Evolutionary conservation across 768 basidiomycete genomes (phyloP), one percentile per base, ranked within the genome.

Genomic region (Pisolithus microcarpus): DNA sequence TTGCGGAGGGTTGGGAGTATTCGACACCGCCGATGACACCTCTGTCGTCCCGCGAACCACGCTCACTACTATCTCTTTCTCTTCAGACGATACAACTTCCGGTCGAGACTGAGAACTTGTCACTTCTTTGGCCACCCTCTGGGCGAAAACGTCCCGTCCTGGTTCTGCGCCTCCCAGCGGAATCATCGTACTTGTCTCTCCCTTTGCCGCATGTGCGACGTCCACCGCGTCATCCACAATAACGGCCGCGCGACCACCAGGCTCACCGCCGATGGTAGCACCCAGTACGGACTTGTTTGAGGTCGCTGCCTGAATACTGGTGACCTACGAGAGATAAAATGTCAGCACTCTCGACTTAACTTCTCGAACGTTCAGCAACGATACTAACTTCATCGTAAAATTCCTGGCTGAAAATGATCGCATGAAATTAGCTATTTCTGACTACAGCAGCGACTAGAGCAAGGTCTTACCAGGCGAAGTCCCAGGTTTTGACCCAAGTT

Each of bases 401-500:
- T 36, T 85, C 84, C 38, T 78, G 72, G 66, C 87, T 87, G 36
- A 40, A 24, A 46, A 40, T 47, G 34, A 38, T 40, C 24, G 7
- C 38, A 45, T 43, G 37, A 10, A 13, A 43, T 44, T 26, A 11
- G 24, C 56, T 19, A 51, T 46, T 23, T 28, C 1, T 44, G 10
- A 50, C 11, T 36, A 43, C 50, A 3, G 5, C 18, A 24, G 24
- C 9, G 3, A 23, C 1, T 34, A 10, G 10, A 4, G 36, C 1
- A 30, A 11, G 16, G 24, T 65, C 78, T 38, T 61, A 84, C 86
- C 94, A 99, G 26, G 82, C 78, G 65, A 98, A 97, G 69, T 99
- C 96, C 96, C 96, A 99, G 5, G 85, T 87, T 72, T 84, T 91
- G 38, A 95, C 58, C 91, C 91, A 94, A 62, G 82, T 84, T 1